Base-by-base conservation (phyloP, 176 grass and related monocot species). In the Carex parvula region DNA sequence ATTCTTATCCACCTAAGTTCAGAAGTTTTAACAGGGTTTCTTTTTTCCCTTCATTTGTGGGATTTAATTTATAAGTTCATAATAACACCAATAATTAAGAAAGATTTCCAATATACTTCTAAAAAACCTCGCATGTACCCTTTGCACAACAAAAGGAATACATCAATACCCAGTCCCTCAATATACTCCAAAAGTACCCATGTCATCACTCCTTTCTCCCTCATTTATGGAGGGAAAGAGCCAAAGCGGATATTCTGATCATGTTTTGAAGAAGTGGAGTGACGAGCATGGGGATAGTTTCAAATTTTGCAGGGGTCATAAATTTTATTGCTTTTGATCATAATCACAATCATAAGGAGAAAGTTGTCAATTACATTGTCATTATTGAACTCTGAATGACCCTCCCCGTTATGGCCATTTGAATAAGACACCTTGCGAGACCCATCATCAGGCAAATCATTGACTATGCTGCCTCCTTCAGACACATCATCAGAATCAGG, bases 401-500 rank as follows among this genome's bases (percentile, higher is more conserved):
- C 86, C 63, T 99, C 96, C 77, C 68, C 59, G 81, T 57, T 83
- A 72, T 83, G 90, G 48, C 91, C 87, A 81, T 89, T 92, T 71
- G 84, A 92, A 88, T 94, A 64, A 88, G 30, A 84, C 83, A 88
- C 86, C 71, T 72, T 89, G 69, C 64, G 85, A 70, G 87, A 85
- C 17, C 85, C 82, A 89, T 99, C 91, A 84, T 95, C 96, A 87
- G 86, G 89, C 81, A 91, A 88, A 84, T 92, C 93, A 92, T 89
- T 92, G 78, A 87, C 73, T 78, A 99, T 80, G 81, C 90, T 99
- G 72, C 96, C 93, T 53, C 93, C 91, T 87, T 99, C 96, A 86
- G 96, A 99, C 85, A 88, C 75, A 35, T 92, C 94, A 84, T 99
- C 96, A 33, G 41, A 8, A 26, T 99, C 96, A 83, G 61, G 37